Conservation (phyloP, 306 rosid genomes). For the Purshia tridentata region DNA sequence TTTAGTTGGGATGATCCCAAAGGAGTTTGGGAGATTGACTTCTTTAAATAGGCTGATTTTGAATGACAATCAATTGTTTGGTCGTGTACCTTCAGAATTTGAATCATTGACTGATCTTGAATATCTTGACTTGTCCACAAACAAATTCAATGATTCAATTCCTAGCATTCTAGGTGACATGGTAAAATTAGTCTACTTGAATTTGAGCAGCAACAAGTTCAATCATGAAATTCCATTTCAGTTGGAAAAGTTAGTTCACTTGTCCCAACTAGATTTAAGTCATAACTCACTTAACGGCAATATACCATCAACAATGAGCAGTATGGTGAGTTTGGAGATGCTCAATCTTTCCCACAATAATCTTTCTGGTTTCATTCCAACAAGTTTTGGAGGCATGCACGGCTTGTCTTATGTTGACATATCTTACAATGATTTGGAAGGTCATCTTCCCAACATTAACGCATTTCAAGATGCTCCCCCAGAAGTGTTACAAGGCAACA, state of each 20-base stretch:
- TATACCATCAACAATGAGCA: conserved; percentile 21
- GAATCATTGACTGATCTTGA: conserved; percentile 7
- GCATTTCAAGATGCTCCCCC: neutral
- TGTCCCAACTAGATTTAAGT: neutral
- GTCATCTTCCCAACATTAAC: neutral
- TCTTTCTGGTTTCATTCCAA: conserved; percentile 29
- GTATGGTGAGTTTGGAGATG: neutral
- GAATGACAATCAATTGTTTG: neutral
- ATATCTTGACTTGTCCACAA: conserved; percentile 24
- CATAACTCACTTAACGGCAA: conserved; percentile 15
- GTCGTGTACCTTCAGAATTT: conserved; percentile 4
- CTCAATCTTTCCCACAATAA: conserved; percentile 36
- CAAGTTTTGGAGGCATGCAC: neutral
- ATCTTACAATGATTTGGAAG: conserved; percentile 4
- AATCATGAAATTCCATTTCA: neutral
- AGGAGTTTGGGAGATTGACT: neutral
- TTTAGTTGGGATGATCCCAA: neutral
- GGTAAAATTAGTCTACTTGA: conserved; percentile 2
- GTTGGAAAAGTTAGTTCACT: neutral
- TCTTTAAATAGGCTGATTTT: neutral
- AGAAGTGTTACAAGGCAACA: neutral
- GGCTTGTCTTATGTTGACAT: neutral
- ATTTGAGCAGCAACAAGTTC: conserved; percentile 22
- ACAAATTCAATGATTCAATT: conserved; percentile 24
- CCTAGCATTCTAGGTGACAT: conserved; percentile 21